phyloP scores from a whole-genome alignment of 2,329 filamentous ascomycete genomes.

The Ascocoryne sarcoides region DNA sequence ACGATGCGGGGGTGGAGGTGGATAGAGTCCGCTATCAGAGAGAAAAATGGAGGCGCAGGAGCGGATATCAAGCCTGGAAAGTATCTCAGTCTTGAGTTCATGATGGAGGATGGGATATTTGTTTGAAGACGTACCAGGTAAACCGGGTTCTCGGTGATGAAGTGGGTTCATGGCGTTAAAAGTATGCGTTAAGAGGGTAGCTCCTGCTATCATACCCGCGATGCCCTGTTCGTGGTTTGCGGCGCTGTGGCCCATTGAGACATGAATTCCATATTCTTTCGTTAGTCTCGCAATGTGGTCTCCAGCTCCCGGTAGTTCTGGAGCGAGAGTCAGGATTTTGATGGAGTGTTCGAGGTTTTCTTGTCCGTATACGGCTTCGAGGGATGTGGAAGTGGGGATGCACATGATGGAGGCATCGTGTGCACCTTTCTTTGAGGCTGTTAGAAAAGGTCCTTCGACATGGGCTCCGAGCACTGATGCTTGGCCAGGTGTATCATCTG shows the following conservation, averaged over 20 bases:
- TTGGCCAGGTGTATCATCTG: conserved; percentile 32
- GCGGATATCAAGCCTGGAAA: conserved; percentile 27
- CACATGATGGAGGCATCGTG: conserved; percentile 30
- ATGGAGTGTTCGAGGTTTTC: conserved; percentile 32
- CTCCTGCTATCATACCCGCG: conserved; percentile 37
- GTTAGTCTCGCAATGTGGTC: conserved; percentile 35
- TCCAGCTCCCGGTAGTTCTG: conserved; percentile 37
- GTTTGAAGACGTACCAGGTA: conserved; percentile 34
- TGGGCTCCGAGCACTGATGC: conserved; percentile 48
- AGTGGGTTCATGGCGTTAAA: conserved; percentile 46
- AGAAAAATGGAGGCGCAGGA: conserved; percentile 35
- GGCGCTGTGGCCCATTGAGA: conserved; percentile 35
- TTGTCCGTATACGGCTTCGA: conserved; percentile 36
- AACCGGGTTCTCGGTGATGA: conserved; percentile 41
- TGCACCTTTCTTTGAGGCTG: conserved; percentile 43
- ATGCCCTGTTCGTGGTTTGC: conserved; percentile 39
- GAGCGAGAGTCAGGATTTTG: conserved; percentile 44
- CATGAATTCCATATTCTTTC: conserved; percentile 19
- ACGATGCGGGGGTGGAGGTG: conserved; percentile 44
- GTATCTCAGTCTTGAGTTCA: too few relatives aligned
- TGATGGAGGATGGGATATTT: too few relatives aligned
- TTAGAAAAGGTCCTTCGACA: conserved; percentile 46
- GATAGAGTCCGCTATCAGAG: conserved; percentile 44
- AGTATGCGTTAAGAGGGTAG: conserved; percentile 43
- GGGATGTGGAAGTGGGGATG: conserved; percentile 13